Evolutionary conservation across 805 yeast species (phyloP).

Genomic region (Ogataea ramenticola): DNA sequence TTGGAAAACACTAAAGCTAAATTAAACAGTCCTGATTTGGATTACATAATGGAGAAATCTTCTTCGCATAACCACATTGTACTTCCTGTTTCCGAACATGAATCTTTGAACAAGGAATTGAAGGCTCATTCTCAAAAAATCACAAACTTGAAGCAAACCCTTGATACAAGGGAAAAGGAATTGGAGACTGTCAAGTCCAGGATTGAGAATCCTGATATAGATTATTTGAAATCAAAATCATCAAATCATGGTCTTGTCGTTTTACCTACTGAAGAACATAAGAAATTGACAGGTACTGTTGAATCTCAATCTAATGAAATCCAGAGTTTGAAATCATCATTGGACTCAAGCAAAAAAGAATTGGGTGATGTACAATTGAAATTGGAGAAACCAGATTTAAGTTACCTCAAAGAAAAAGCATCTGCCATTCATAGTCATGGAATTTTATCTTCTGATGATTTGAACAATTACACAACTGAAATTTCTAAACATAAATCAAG

Average conservation of each 20-base stretch:
- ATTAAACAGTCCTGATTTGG: neutral
- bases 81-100: slow-evolving; percentile 15
- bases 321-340: neutral
- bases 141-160: neutral
- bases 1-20: neutral
- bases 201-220: slow-evolving; percentile 24
- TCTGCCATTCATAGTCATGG: neutral
- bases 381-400: slow-evolving; percentile 22
- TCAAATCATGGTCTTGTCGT: slow-evolving; percentile 16
- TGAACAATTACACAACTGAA: neutral
- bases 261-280: slow-evolving; percentile 15
- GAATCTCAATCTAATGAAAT: slow-evolving; percentile 4
- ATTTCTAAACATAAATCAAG: neutral
- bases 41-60: neutral
- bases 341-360: neutral
- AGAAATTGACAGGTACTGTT: neutral
- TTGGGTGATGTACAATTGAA: neutral
- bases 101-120: slow-evolving; percentile 5
- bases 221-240: slow-evolving; percentile 22
- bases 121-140: neutral
- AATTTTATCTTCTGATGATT: neutral
- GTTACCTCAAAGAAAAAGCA: slow-evolving; percentile 19
- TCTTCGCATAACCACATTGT: neutral
- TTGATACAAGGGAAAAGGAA: neutral
- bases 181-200: slow-evolving; percentile 3